Evolutionary conservation across 2,329 filamentous ascomycete species (phyloP).

Genomic region (Penicillium sp.): DNA sequence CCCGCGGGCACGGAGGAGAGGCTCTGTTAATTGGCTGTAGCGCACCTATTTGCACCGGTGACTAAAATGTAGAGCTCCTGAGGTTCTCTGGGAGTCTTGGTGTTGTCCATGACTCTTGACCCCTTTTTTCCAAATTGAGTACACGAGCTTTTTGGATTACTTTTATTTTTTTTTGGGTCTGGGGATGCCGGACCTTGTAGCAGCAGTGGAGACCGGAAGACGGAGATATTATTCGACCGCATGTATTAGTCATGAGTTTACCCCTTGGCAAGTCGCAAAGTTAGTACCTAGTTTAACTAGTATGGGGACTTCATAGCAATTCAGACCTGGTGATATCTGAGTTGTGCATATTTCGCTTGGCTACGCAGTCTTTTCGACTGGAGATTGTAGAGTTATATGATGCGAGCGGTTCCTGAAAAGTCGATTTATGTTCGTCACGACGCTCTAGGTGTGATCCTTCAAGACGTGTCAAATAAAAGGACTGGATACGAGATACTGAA

Average conservation of each 20-base stretch:
- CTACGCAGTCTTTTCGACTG: too few species aligned
- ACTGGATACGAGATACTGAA: neutral
- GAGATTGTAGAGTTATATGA: slow-evolving; percentile 19
- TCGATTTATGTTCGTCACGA: neutral
- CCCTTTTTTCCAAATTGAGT: neutral
- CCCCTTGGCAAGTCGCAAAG: too few species aligned
- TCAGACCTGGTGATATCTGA: too few species aligned
- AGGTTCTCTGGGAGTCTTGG: slow-evolving; percentile 14
- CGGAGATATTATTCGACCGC: too few species aligned
- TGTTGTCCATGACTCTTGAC: slow-evolving; percentile 22
- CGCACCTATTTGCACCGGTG: slow-evolving; percentile 83
- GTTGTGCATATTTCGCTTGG: too few species aligned
- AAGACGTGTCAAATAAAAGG: neutral
- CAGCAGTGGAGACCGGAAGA: too few species aligned
- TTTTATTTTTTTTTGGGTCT: slow-evolving; percentile 13
- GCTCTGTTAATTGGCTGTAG: neutral
- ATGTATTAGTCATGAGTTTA: too few species aligned
- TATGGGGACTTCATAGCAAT: too few species aligned
- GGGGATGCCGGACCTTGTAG: slow-evolving; percentile 1
- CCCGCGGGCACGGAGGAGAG: neutral
- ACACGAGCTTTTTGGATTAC: slow-evolving; percentile 7
- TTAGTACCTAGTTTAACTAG: too few species aligned
- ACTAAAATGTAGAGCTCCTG: slow-evolving; percentile 62
- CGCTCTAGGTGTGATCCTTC: neutral
- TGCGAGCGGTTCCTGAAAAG: slow-evolving; percentile 6